Conservation (phyloP, 1,284 basidiomycete species). For the Tilletia walkeri region DNA sequence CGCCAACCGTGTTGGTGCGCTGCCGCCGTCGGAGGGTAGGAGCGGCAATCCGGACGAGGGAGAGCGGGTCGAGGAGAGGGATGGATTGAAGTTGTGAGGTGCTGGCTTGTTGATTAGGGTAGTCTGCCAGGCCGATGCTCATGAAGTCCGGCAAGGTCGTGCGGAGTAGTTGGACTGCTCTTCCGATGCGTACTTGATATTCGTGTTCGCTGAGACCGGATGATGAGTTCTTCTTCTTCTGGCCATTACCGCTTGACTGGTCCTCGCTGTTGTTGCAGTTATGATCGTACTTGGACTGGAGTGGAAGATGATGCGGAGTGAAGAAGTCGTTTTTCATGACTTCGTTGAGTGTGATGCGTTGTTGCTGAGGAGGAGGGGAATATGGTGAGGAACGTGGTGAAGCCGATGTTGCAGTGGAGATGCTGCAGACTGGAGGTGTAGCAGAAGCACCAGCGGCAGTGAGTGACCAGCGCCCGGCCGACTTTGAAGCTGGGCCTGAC, state of each 20-base stretch:
- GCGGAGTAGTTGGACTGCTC: constrained; percentile 33
- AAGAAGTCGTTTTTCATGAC: background rate
- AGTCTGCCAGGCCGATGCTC: constrained; percentile 35
- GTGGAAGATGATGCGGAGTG: background rate
- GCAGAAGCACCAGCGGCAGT: background rate
- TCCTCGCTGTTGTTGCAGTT: background rate
- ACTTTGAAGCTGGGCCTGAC: background rate
- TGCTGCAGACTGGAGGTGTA: background rate
- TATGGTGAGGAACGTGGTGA: background rate
- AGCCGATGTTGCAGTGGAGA: background rate
- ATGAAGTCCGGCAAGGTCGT: constrained; percentile 38
- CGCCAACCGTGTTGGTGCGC: background rate
- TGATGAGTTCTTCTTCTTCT: background rate
- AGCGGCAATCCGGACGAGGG: background rate
- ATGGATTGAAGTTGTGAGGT: background rate
- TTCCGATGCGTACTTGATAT: constrained; percentile 37
- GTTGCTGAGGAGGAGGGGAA: no score
- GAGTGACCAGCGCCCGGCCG: background rate
- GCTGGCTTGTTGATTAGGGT: background rate
- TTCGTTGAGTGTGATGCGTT: no score
- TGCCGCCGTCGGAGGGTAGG: background rate
- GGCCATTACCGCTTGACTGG: background rate
- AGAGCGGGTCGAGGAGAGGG: background rate
- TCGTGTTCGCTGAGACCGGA: constrained; percentile 29
- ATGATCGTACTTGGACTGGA: no score